Conservation (phyloP, 306 rosid species). For the Cucumis melo region DNA sequence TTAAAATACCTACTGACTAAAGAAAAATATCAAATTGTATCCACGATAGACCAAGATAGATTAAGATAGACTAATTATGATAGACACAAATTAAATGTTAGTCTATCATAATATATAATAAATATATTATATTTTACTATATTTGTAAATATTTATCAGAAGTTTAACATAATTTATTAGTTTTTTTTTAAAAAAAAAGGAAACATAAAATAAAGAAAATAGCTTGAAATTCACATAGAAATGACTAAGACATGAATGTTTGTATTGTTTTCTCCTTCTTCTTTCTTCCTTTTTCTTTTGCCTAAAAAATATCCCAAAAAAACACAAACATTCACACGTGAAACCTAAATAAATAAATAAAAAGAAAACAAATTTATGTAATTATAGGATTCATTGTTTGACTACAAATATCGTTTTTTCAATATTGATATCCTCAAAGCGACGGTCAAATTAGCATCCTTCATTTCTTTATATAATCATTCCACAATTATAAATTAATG, state of each 20-base stretch:
- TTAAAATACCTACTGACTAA: too few species aligned
- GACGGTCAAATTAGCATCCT: conserved; percentile 2
- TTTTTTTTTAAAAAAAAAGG: neutral
- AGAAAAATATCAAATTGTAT: too few species aligned
- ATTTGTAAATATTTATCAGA: too few species aligned
- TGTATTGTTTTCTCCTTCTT: neutral
- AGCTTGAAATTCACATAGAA: neutral
- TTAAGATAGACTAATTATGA: too few species aligned
- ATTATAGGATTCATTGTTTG: conserved; percentile 1
- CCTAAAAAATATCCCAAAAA: neutral
- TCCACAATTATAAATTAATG: neutral
- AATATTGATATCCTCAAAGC: neutral
- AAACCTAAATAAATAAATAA: neutral
- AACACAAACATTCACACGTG: conserved; percentile 8
- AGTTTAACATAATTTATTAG: too few species aligned
- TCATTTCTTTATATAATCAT: neutral
- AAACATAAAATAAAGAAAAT: neutral
- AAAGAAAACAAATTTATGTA: neutral
- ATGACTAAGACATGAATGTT: neutral
- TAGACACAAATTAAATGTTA: too few species aligned
- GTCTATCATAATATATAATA: too few species aligned
- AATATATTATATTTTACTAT: too few species aligned
- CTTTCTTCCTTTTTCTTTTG: too few species aligned
- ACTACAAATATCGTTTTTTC: neutral
- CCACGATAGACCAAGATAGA: too few species aligned